Evolutionary conservation across 2,329 filamentous ascomycete species (phyloP).

Genomic region (Cytospora schulzeri): DNA sequence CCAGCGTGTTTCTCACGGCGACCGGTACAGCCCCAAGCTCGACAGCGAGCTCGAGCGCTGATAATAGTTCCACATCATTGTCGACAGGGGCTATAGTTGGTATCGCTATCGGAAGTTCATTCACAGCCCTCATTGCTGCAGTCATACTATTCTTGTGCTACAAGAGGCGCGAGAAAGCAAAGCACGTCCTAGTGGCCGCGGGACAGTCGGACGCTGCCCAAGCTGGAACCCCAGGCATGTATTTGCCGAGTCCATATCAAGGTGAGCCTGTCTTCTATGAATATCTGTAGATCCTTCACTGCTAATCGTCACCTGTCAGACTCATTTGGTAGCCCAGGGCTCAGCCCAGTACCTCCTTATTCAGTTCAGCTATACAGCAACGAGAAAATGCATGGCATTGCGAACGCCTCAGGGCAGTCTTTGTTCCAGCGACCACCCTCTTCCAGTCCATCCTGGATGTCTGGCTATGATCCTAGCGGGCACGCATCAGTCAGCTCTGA

Average conservation of each 20-base stretch:
- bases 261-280: background rate
- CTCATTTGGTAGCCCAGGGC: background rate
- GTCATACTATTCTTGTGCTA: conserved; percentile 6
- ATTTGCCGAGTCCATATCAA: conserved; percentile 25
- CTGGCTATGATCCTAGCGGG: background rate
- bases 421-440: conserved; percentile 15
- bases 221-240: conserved; percentile 7
- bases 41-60: background rate
- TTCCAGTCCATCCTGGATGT: conserved; percentile 16
- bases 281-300: background rate
- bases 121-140: conserved; percentile 18
- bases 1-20: conserved; percentile 30
- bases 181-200: background rate
- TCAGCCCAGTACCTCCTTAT: conserved; percentile 6
- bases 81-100: conserved; percentile 29
- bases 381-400: conserved; percentile 7
- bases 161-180: conserved; percentile 4
- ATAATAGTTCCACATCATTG: conserved; percentile 4
- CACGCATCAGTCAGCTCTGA: conserved; percentile 21
- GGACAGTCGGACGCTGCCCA: background rate
- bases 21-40: background rate
- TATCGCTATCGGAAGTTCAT: conserved; percentile 25
- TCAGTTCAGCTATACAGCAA: background rate
- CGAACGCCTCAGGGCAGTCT: background rate
- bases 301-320: conserved; percentile 8